A percentile compares a stretch with the other conserved stretches of the same genome.
These are phyloP conservation scores for Dipteronia sinensis DNA, from an alignment of 345 rosid species.

Conservation along the genomic window DNA sequence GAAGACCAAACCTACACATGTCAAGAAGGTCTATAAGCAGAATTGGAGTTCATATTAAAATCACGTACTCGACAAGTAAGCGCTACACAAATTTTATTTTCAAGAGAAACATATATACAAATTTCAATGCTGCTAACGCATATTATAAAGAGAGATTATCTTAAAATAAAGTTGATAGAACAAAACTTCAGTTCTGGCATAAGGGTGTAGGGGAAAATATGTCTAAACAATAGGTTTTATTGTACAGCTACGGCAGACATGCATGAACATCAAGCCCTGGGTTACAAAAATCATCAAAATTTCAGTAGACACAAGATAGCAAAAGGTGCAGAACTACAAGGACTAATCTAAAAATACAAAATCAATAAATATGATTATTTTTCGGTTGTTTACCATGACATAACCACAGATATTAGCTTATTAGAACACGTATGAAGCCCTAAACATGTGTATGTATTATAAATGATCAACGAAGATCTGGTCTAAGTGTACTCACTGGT, in stretches of 20 bases:
- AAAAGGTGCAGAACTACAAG: background rate
- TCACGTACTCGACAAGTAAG: background rate
- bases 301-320: background rate
- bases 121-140: background rate
- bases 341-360: background rate
- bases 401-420: background rate
- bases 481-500: constrained; percentile 39
- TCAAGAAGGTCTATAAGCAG: background rate
- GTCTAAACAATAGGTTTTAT: background rate
- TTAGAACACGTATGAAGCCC: background rate
- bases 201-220: background rate
- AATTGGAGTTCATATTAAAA: background rate
- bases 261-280: background rate
- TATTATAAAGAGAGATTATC: background rate
- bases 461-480: background rate
- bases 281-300: background rate
- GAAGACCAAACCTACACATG: background rate
- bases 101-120: too few species aligned
- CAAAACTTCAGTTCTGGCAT: too few species aligned
- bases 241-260: background rate
- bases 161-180: background rate
- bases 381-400: background rate
- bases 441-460: background rate
- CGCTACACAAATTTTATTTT: background rate
- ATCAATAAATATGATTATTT: too few species aligned